Percentiles rank a stretch among this genome's conserved stretches.
Conservation (phyloP, 2,329 filamentous ascomycete genomes). For the Rutstroemia sydowiana region DNA sequence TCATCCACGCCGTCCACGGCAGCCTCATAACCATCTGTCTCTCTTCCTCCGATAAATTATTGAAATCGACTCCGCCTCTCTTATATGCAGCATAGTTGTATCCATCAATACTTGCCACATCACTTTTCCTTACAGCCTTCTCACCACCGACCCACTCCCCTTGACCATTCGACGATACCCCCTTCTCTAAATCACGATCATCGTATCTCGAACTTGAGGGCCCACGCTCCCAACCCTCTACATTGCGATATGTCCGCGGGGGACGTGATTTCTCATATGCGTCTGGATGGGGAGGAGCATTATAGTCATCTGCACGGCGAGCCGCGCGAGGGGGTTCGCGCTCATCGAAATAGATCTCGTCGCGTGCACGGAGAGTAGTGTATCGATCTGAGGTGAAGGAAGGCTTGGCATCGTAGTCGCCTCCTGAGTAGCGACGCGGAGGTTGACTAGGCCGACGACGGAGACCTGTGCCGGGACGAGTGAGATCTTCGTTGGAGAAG, state of each 20-base stretch:
- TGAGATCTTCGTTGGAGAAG: constrained; percentile 7
- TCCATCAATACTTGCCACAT: constrained; percentile 21
- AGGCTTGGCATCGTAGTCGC: constrained; percentile 4
- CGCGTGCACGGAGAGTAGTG: constrained; percentile 1
- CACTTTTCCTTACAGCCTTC: constrained; percentile 1
- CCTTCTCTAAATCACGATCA: constrained; percentile 19
- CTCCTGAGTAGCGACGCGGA: constrained; percentile 3
- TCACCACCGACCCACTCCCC: constrained; percentile 4
- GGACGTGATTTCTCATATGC: constrained; percentile 21
- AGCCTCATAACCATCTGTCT: constrained; percentile 38
- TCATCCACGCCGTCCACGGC: constrained; percentile 41
- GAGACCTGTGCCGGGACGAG: neutral
- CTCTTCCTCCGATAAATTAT: constrained; percentile 34
- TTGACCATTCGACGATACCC: neutral
- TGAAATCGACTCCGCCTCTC: constrained; percentile 32
- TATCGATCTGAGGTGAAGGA: constrained; percentile 1
- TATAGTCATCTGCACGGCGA: neutral
- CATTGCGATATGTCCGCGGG: constrained; percentile 23
- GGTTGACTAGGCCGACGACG: constrained; percentile 1
- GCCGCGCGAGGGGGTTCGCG: neutral
- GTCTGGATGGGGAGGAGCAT: constrained; percentile 19
- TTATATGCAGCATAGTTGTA: constrained; percentile 21
- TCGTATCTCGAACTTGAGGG: constrained; percentile 5
- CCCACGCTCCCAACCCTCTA: constrained; percentile 11
- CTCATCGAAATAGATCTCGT: neutral